Evolutionary conservation across 306 rosid genomes (phyloP), one percentile per base, ranked within the genome.

Genomic region (Trichosanthes cucumerina): DNA sequence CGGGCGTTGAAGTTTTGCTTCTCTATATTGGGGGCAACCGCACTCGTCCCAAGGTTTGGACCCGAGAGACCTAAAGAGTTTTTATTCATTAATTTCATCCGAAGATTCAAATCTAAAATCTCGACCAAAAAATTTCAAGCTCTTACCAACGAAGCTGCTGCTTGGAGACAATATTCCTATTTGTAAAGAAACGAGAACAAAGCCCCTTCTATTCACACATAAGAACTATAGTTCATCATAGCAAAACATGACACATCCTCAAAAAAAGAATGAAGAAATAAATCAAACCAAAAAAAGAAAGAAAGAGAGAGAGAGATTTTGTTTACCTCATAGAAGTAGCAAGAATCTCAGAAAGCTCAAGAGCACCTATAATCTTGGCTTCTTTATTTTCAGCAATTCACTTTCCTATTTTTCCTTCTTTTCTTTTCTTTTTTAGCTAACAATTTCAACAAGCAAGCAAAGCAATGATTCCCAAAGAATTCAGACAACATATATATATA

Each of bases 381-480:
- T 71, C 76, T 71, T 44, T 71, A 71, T 71, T 57, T 79, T 60
- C 43, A 34, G 46, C 75, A 49, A 58, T 16, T 9, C 77, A 41
- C 75, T 76, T 31, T 36, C 60, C 31, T 70, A 19, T 33, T 34
- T 34, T 71, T 52, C 58, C 26, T 66, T 68, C 49, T 78, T 68
- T 76, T 57, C 54, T 34, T 26, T 47, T 82, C 79, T 80, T 82
- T 86, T 75, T 38, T 44, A 77, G 72, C 80, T 24, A 78, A 75
- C 84, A 72, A 80, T 80, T 73, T 73, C 43, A 26, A 47, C 73
- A 75, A 78, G 73, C 86, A 85, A 82, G 88, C 79, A 83, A 81
- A 81, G 86, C 78, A 33, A 75, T 14, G 84, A 86, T 81, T 86
- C 88, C 77, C 28, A 75, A 85, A 71, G 34, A 77, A 63, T 28